Conservation (phyloP, 768 basidiomycete species). For the Phylloporus arenicola region DNA sequence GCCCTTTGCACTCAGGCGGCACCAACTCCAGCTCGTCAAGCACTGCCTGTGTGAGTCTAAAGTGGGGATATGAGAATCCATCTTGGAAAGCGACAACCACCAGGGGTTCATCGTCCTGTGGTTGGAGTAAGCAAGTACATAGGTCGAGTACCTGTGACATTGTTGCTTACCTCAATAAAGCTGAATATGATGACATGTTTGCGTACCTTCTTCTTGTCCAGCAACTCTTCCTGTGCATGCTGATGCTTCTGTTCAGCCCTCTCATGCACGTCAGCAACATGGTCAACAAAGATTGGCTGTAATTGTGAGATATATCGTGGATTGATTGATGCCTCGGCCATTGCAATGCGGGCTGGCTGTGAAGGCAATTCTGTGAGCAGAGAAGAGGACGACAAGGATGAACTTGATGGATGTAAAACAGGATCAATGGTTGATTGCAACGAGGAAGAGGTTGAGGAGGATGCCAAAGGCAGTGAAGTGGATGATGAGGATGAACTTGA, state of each 20-base stretch:
- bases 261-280: neutral
- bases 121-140: no score
- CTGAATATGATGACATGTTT: neutral
- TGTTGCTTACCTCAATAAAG: neutral
- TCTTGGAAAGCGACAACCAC: neutral
- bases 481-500: no score
- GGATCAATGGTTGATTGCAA: no score
- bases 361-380: no score
- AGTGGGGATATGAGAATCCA: neutral
- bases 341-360: no score
- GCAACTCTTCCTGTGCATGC: neutral
- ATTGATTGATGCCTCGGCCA: neutral
- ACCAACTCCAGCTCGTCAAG: neutral
- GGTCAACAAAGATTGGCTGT: neutral
- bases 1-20: no score
- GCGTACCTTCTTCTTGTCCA: neutral
- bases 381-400: no score
- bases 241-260: neutral
- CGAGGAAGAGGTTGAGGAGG: no score
- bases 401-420: no score
- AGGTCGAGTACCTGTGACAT: neutral
- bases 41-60: neutral
- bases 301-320: neutral
- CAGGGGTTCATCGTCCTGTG: neutral
- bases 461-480: no score